A percentile compares a stretch with the other conserved stretches of the same genome.
These are phyloP conservation scores for Fusarium dimerum DNA, from an alignment of 2,329 filamentous ascomycete species.

Conservation along the genomic window DNA sequence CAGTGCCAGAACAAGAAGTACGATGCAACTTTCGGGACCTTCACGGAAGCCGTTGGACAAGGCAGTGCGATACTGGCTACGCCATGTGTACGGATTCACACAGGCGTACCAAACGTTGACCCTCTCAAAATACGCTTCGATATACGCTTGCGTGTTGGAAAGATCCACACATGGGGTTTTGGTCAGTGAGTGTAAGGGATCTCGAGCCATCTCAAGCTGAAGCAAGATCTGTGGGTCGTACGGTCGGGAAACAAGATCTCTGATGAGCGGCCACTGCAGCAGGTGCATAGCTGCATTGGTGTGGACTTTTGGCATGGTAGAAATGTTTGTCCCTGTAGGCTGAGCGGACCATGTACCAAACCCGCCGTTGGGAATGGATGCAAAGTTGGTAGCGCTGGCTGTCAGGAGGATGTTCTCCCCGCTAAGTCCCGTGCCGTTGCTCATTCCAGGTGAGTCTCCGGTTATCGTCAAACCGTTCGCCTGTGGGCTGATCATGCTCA, in stretches of 20 bases:
- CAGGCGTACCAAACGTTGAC: constrained; percentile 87
- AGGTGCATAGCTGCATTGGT: constrained; percentile 79
- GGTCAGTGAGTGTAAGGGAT: constrained; percentile 69
- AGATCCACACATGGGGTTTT: constrained; percentile 69
- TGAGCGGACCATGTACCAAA: constrained; percentile 70
- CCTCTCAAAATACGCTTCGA: constrained; percentile 76
- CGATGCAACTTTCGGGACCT: constrained; percentile 80
- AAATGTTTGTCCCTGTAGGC: constrained; percentile 64
- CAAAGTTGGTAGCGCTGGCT: constrained; percentile 45
- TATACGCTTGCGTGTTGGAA: constrained; percentile 72
- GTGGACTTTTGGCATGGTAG: constrained; percentile 82
- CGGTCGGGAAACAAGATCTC: constrained; percentile 72
- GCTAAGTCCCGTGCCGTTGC: constrained; percentile 62
- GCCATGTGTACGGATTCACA: constrained; percentile 81
- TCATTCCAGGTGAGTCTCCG: constrained; percentile 65
- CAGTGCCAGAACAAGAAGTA: constrained; percentile 74
- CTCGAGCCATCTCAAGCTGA: constrained; percentile 77
- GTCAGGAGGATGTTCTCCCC: constrained; percentile 54
- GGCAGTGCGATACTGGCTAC: constrained; percentile 72
- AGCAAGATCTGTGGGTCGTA: constrained; percentile 82
- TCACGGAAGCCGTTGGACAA: constrained; percentile 75
- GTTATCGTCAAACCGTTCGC: constrained; percentile 56
- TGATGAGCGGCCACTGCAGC: constrained; percentile 78
- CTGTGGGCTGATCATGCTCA: constrained; percentile 56
- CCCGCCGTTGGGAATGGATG: constrained; percentile 62